Evolutionary conservation across 139 green algal genomes (phyloP).

Genomic region (Chlorella ohadii): DNA sequence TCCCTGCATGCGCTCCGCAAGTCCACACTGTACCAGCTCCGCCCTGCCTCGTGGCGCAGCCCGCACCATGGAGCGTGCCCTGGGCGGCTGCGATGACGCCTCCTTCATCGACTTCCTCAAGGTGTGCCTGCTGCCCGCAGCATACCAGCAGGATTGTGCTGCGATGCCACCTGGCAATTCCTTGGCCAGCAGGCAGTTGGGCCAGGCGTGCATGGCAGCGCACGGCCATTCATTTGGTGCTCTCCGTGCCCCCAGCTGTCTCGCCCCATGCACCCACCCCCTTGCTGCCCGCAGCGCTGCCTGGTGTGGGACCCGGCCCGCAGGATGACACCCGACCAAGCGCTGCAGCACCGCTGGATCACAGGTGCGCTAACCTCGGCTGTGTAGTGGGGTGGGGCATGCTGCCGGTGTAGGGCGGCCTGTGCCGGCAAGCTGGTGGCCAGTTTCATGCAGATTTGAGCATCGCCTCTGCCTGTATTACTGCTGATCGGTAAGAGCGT

Average conservation of each 20-base stretch:
- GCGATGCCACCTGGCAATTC: too few relatives aligned
- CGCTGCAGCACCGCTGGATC: slow-evolving; percentile 80
- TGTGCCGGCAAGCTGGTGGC: background rate
- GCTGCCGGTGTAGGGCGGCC: background rate
- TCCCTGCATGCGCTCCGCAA: background rate
- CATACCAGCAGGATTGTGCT: too few relatives aligned
- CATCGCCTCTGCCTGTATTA: background rate
- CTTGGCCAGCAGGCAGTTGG: too few relatives aligned
- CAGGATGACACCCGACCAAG: slow-evolving; percentile 73
- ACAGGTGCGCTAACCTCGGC: slow-evolving; percentile 3
- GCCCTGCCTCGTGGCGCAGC: background rate
- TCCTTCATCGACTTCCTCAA: slow-evolving; percentile 39
- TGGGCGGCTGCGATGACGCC: slow-evolving; percentile 9
- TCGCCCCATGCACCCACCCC: too few relatives aligned
- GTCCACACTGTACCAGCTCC: background rate
- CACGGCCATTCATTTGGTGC: too few relatives aligned
- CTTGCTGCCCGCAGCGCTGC: slow-evolving; percentile 72
- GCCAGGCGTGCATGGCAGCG: too few relatives aligned
- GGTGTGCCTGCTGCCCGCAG: background rate
- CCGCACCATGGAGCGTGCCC: background rate
- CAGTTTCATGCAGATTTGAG: background rate
- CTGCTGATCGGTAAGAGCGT: background rate
- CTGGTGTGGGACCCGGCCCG: slow-evolving; percentile 74
- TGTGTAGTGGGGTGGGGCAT: background rate
- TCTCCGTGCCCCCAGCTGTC: too few relatives aligned